Percentiles rank a stretch among this genome's conserved stretches.
Evolutionary conservation across 2,329 filamentous ascomycete genomes (phyloP).

Genomic region (Verruconis gallopava): DNA sequence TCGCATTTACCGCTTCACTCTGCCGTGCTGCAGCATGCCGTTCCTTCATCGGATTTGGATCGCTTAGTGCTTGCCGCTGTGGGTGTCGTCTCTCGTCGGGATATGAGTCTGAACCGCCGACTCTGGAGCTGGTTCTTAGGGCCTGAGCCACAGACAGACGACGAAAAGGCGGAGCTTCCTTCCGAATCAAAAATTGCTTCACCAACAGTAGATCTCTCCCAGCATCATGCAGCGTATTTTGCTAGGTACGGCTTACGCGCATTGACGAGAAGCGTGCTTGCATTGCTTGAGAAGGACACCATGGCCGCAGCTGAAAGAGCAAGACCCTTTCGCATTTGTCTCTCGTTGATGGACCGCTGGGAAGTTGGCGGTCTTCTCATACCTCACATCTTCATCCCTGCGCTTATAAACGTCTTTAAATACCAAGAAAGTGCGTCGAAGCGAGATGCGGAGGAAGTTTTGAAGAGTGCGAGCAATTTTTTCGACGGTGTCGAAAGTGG

Average conservation of each 20-base stretch:
- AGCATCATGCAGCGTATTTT: slow-evolving; percentile 57
- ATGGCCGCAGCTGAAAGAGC: slow-evolving; percentile 54
- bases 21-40: slow-evolving; percentile 60
- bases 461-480: slow-evolving; percentile 87
- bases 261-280: slow-evolving; percentile 60
- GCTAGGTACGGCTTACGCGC: slow-evolving; percentile 63
- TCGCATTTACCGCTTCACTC: slow-evolving; percentile 80
- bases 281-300: slow-evolving; percentile 53
- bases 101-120: slow-evolving; percentile 92
- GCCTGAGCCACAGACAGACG: slow-evolving; percentile 43
- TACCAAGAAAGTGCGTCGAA: slow-evolving; percentile 59
- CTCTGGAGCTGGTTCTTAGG: slow-evolving; percentile 96
- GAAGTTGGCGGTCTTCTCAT: slow-evolving; percentile 88
- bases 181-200: slow-evolving; percentile 38
- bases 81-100: slow-evolving; percentile 76
- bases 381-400: slow-evolving; percentile 75
- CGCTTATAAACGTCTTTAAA: slow-evolving; percentile 63
- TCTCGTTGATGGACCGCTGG: slow-evolving; percentile 97
- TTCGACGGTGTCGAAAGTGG: slow-evolving; percentile 95
- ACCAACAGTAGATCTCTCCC: slow-evolving; percentile 23
- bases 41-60: slow-evolving; percentile 65
- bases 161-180: slow-evolving; percentile 22
- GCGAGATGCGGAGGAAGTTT: slow-evolving; percentile 67
- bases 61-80: slow-evolving; percentile 69
- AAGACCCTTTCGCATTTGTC: slow-evolving; percentile 76